Evolutionary conservation across 2,329 filamentous ascomycete genomes (phyloP).

Genomic region (Trichocomaceae sp.): DNA sequence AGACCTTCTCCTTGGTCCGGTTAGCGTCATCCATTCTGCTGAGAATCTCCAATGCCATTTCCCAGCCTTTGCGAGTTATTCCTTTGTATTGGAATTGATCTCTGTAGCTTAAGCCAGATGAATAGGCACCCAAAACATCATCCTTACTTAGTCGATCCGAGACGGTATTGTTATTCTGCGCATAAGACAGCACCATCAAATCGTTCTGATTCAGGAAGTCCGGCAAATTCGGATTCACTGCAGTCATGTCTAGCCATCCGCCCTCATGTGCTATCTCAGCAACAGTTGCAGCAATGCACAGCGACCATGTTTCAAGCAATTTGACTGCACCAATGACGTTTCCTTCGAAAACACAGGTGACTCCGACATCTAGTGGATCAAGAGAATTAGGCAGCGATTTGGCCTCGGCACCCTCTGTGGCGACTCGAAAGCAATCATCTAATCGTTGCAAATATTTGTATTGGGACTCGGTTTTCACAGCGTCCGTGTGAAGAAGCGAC

Average conservation of each 20-base stretch:
- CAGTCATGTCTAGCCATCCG: constrained; percentile 66
- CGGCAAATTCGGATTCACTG: constrained; percentile 52
- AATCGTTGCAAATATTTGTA: constrained; percentile 70
- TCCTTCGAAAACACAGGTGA: constrained; percentile 76
- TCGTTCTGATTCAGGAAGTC: constrained; percentile 71
- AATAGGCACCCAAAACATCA: constrained; percentile 69
- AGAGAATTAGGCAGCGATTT: constrained; percentile 68
- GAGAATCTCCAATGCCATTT: constrained; percentile 75
- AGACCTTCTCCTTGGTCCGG: constrained; percentile 66
- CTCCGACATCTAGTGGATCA: constrained; percentile 69
- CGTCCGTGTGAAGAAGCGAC: constrained; percentile 31
- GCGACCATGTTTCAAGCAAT: constrained; percentile 71
- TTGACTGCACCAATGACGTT: constrained; percentile 70
- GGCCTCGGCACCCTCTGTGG: constrained; percentile 55
- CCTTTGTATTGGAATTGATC: constrained; percentile 28
- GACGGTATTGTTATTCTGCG: constrained; percentile 47
- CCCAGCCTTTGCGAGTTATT: constrained; percentile 67
- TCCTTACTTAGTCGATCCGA: constrained; percentile 62
- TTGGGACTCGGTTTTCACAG: constrained; percentile 48
- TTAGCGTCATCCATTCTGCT: constrained; percentile 70
- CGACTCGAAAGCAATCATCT: constrained; percentile 59
- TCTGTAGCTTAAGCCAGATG: constrained; percentile 51
- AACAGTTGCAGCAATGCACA: constrained; percentile 68
- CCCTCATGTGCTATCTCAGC: constrained; percentile 79
- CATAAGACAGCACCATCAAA: constrained; percentile 71